Conservation (phyloP, 1,139 yeast genomes). For the Hyphopichia pseudoburtonii region DNA sequence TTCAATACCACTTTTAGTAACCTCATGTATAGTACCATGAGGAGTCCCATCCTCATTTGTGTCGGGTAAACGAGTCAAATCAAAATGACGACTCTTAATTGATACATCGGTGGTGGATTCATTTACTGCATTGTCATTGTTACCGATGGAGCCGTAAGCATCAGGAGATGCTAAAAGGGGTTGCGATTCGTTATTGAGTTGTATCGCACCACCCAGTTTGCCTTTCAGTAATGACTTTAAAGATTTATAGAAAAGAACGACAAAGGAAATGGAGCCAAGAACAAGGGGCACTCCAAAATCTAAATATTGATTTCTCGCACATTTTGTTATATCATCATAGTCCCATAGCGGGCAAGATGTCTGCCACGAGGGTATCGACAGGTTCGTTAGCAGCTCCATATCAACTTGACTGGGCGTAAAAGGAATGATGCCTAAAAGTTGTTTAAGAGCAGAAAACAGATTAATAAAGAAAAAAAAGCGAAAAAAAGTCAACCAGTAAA, state of each 20-base stretch:
- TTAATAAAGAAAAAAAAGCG: too few relatives aligned
- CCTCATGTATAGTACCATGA: constrained; percentile 46
- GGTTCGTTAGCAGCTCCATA: too few relatives aligned
- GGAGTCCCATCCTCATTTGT: constrained; percentile 55
- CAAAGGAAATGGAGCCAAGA: constrained; percentile 31
- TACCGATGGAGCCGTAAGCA: constrained; percentile 30
- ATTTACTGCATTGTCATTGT: constrained; percentile 9
- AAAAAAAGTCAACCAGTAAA: too few relatives aligned
- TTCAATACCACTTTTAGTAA: constrained; percentile 49
- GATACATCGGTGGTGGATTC: constrained; percentile 13
- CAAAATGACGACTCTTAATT: constrained; percentile 51
- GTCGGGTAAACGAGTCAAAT: constrained; percentile 43
- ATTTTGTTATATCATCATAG: constrained; percentile 47
- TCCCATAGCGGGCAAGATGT: constrained; percentile 33
- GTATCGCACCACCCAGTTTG: constrained; percentile 8
- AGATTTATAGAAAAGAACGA: constrained; percentile 25
- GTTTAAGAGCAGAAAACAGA: too few relatives aligned
- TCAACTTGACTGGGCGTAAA: too few relatives aligned
- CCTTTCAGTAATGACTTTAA: constrained; percentile 12
- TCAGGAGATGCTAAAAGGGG: constrained; percentile 32
- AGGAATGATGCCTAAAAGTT: neutral
- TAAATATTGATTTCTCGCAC: constrained; percentile 37
- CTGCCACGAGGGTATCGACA: neutral
- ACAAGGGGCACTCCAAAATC: constrained; percentile 23
- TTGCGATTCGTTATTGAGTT: constrained; percentile 21